A percentile compares a stretch with the other conserved stretches of the same genome.
Conservation (phyloP, 208 protist species). For the Trypanosoma mega region DNA sequence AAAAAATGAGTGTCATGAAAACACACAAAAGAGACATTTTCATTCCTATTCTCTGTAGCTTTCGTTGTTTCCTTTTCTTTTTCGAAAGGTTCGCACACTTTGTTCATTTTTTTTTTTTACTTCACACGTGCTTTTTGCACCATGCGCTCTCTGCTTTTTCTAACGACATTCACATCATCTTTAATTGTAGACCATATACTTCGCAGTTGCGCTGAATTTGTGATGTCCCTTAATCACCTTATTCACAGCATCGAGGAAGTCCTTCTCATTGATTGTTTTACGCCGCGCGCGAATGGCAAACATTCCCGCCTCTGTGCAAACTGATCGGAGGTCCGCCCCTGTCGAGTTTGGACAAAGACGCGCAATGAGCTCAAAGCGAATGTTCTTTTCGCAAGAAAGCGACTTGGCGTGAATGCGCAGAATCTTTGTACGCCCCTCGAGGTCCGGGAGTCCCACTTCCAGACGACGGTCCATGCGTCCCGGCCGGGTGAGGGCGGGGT, state of each 20-base stretch:
- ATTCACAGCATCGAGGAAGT: conserved; percentile 99
- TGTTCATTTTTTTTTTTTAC: conserved; percentile 3
- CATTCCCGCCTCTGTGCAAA: conserved; percentile 99
- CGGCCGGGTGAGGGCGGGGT: conserved; percentile 99
- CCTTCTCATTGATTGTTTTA: conserved; percentile 99
- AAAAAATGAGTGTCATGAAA: conserved; percentile 5
- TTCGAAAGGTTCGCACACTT: conserved; percentile 3
- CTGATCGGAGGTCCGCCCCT: conserved; percentile 96
- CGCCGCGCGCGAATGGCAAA: conserved; percentile 98
- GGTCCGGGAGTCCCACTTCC: conserved; percentile 98
- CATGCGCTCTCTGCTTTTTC: not conserved
- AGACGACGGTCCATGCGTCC: conserved; percentile 99
- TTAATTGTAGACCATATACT: conserved; percentile 99
- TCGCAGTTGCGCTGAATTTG: conserved; percentile 99
- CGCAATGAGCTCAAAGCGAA: conserved; percentile 99
- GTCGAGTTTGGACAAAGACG: conserved; percentile 99
- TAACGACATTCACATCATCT: not conserved
- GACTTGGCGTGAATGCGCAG: conserved; percentile 98
- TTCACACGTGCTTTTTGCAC: not conserved
- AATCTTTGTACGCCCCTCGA: conserved; percentile 98
- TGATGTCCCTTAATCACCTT: conserved; percentile 99
- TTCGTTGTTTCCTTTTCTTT: conserved; percentile 16
- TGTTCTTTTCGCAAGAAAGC: conserved; percentile 97
- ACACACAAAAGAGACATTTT: not conserved
- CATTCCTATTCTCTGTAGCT: conserved; percentile 7